Base-by-base conservation (phyloP, 768 basidiomycete species). In the Goffeauzyma gilvescens region DNA sequence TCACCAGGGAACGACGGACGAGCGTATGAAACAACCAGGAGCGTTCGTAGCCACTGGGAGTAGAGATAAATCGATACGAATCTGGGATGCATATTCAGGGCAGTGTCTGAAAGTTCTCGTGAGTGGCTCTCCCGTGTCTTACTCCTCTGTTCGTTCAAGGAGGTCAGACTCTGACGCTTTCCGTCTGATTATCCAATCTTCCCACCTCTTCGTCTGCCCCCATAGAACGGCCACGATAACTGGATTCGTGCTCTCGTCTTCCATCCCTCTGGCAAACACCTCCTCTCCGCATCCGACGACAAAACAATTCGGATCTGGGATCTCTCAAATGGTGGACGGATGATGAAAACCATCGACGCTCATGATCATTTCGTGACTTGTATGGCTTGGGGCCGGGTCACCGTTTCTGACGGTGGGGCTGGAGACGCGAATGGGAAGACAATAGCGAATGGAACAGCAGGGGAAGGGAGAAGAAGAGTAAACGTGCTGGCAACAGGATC, bases 301-400 rank as follows among this genome's bases (percentile, higher is more conserved):
- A 82, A 86, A 65, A 82, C 82, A 8, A 75, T 89, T 51, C 75
- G 82, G 7, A 72, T 89, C 7, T 90, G 86, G 86, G 86, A 89
- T 54, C 67, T 90, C 26, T 35, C 33, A 12, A 70, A 73, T 32
- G 81, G 79, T 2, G 86, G 85, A 0, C 72, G 84, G 49, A 86
- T 84, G 60, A 70, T 78, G 50, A 85, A 83, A 68, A 81, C 75
- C 28, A 73, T 90, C 31, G 81, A 86, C 51, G 85, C 86, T 3
- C 86, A 89, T 59, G 72, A 71, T 23, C 80, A 83, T 55, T 85
- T 86, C 56, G 78, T 87, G 10, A 73, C 77, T 23, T 78, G 76
- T 17, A 72, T 87, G 42, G 70, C 78, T 12, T 89, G 85, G 84
- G 83, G 81, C 28, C 66, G 79, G 48, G 55, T 67, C 24, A 27